These are phyloP conservation scores for Microbotryum lychnidis-dioicae DNA, from an alignment of 1,284 basidiomycete genomes.

Conservation along the genomic window DNA sequence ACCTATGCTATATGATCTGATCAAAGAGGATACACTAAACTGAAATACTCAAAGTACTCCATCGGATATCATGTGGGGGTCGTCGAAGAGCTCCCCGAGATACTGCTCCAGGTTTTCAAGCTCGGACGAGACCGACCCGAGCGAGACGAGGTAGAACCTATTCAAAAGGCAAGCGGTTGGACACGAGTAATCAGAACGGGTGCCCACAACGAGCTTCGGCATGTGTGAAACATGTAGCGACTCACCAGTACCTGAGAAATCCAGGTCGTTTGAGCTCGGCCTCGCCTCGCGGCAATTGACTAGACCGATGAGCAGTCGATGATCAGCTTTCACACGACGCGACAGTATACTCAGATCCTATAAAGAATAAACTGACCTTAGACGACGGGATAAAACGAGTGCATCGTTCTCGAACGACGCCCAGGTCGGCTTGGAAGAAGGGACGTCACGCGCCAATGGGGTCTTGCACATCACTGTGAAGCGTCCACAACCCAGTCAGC, in stretches of 20 bases:
- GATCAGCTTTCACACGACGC: neutral
- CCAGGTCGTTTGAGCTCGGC: slow-evolving; percentile 19
- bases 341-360: too few species aligned
- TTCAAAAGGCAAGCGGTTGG: too few species aligned
- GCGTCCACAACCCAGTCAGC: neutral
- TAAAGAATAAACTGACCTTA: neutral
- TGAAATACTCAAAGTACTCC: too few species aligned
- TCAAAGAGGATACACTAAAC: too few species aligned
- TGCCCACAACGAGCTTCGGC: too few species aligned
- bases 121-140: slow-evolving; percentile 20
- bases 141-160: slow-evolving; percentile 24
- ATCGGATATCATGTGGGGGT: neutral
- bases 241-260: slow-evolving; percentile 23
- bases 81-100: slow-evolving; percentile 12
- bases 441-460: slow-evolving; percentile 23
- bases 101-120: slow-evolving; percentile 21
- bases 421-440: slow-evolving; percentile 22
- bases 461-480: slow-evolving; percentile 14
- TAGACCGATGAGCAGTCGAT: neutral
- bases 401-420: slow-evolving; percentile 23
- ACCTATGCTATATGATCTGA: too few species aligned
- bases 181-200: neutral
- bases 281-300: slow-evolving; percentile 16
- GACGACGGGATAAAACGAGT: slow-evolving; percentile 16
- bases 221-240: too few species aligned